Conservation (phyloP, 192 early-diverging fungal genomes). For the Coemansia sp. region DNA sequence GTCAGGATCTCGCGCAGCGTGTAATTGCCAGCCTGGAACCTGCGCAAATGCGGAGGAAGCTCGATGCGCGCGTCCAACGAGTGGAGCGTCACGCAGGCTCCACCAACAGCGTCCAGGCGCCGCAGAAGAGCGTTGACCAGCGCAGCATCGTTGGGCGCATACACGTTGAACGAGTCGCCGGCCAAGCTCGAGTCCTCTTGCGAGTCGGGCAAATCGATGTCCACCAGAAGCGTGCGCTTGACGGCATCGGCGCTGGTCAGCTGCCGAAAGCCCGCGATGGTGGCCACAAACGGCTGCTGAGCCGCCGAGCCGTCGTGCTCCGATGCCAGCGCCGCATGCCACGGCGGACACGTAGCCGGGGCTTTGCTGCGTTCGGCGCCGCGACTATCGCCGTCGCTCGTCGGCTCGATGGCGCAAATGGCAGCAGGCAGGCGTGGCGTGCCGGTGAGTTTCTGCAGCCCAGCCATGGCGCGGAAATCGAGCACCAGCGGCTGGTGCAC, state of each 20-base stretch:
- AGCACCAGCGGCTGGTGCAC: slow-evolving; percentile 41
- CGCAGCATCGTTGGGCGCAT: slow-evolving; percentile 77
- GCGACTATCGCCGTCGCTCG: neutral
- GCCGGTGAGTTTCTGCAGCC: slow-evolving; percentile 38
- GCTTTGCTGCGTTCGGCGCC: neutral
- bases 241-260: slow-evolving; percentile 68
- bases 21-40: slow-evolving; percentile 2
- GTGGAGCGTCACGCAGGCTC: slow-evolving; percentile 15
- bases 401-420: slow-evolving; percentile 11
- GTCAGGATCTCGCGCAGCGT: slow-evolving; percentile 64
- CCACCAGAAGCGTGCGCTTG: slow-evolving; percentile 70
- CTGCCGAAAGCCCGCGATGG: slow-evolving; percentile 58
- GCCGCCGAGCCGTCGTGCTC: neutral
- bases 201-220: slow-evolving; percentile 55
- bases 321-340: slow-evolving; percentile 16
- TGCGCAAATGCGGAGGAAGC: slow-evolving; percentile 33
- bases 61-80: slow-evolving; percentile 49
- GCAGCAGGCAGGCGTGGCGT: slow-evolving; percentile 29
- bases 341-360: slow-evolving; percentile 24
- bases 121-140: slow-evolving; percentile 70
- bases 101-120: slow-evolving; percentile 54
- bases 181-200: slow-evolving; percentile 15
- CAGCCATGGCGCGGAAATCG: slow-evolving; percentile 37
- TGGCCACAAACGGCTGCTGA: slow-evolving; percentile 54
- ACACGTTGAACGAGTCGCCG: slow-evolving; percentile 82